Conservation (phyloP, 106 monocot species). For the Hemerocallis citrina region DNA sequence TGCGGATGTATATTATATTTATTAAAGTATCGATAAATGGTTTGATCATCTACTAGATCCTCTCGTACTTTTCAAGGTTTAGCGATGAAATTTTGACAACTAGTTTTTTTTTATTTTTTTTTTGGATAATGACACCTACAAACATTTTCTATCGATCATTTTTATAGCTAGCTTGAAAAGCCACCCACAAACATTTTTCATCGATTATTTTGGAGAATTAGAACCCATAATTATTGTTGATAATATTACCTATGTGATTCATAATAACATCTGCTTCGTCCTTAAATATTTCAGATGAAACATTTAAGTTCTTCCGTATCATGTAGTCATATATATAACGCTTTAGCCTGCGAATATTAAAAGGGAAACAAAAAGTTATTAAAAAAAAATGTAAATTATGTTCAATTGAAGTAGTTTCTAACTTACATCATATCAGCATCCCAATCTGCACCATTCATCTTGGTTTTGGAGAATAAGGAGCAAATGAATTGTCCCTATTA, state of each 20-base stretch:
- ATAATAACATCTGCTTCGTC: neutral
- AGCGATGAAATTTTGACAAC: too few species aligned
- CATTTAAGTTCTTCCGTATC: neutral
- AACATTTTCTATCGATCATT: too few species aligned
- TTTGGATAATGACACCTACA: too few species aligned
- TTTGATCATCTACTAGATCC: too few species aligned
- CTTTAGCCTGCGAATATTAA: constrained; percentile 1
- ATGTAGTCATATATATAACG: constrained; percentile 11
- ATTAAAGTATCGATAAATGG: too few species aligned
- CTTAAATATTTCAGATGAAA: neutral
- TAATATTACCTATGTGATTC: neutral
- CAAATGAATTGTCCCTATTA: too few species aligned
- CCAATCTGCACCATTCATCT: neutral
- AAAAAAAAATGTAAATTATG: neutral
- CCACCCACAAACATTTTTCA: neutral
- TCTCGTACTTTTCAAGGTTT: too few species aligned
- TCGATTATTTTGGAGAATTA: too few species aligned
- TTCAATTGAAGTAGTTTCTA: neutral
- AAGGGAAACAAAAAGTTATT: neutral
- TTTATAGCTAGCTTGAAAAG: too few species aligned
- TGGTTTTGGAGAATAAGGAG: too few species aligned
- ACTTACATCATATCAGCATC: constrained; percentile 6
- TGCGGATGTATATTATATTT: too few species aligned
- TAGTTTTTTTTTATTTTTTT: too few species aligned
- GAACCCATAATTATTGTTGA: neutral